Conservation (phyloP, 1,284 basidiomycete species). For the Heterobasidion occidentale region DNA sequence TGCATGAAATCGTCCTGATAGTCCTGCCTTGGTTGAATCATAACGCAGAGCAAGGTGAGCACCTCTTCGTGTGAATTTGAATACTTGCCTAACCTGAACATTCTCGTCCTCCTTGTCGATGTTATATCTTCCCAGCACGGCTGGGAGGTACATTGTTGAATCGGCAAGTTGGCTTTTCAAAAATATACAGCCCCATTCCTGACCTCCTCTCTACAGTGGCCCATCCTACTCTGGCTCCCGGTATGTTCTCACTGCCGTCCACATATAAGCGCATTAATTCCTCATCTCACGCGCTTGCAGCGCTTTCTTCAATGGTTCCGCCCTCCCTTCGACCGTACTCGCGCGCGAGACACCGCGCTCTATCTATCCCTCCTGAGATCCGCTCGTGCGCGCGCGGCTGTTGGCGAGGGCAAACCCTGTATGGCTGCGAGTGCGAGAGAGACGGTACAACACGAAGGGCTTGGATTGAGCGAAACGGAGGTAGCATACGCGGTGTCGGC, state of each 20-base stretch:
- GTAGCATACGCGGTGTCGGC: constrained; percentile 13
- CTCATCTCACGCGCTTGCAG: neutral
- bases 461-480: constrained; percentile 7
- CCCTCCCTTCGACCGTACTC: constrained; percentile 3
- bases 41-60: no score
- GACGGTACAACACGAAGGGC: neutral
- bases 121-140: neutral
- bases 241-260: neutral
- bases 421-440: neutral
- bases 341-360: constrained; percentile 1
- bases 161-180: neutral
- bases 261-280: neutral
- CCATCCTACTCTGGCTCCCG: constrained; percentile 8
- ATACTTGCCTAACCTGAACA: no score
- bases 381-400: constrained; percentile 7
- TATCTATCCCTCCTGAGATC: constrained; percentile 7
- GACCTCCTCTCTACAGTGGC: constrained; percentile 1
- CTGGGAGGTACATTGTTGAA: neutral
- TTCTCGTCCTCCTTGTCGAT: no score
- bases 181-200: neutral
- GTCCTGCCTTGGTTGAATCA: no score
- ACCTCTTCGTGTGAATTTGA: no score
- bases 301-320: constrained; percentile 15
- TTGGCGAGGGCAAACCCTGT: constrained; percentile 11
- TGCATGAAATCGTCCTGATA: no score